Evolutionary conservation across 139 green algal species (phyloP).

Genomic region (Chloropicon primus): DNA sequence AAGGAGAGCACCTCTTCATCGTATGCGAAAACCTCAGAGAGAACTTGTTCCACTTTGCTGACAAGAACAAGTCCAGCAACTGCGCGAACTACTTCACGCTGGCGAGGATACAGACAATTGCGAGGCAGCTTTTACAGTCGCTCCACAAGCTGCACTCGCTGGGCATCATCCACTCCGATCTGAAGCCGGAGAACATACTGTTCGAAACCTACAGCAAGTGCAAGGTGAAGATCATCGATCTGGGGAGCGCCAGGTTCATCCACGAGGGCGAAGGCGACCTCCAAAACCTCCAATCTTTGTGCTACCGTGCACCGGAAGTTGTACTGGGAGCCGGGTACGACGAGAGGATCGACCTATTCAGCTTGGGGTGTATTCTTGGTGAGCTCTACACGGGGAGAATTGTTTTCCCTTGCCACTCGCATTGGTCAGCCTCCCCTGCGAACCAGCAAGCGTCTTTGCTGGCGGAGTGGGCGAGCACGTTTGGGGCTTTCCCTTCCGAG

Average conservation of each 20-base stretch:
- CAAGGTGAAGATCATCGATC: not conserved
- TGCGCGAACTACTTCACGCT: not conserved
- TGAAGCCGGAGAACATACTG: not conserved
- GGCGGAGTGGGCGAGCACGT: not conserved
- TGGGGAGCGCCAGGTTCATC: not conserved
- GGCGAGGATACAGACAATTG: not conserved
- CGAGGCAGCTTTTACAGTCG: not conserved
- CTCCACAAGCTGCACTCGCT: not conserved
- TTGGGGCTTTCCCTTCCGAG: not conserved
- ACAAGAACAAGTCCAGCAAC: not conserved
- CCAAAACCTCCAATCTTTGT: not conserved
- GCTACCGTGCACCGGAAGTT: not conserved
- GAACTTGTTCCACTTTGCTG: not conserved
- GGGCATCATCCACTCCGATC: not conserved
- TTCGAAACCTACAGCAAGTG: slow-evolving; percentile 35
- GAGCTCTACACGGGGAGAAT: not conserved
- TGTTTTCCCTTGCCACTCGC: not conserved
- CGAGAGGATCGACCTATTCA: not conserved
- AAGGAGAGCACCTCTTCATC: not conserved
- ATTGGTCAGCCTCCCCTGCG: not conserved
- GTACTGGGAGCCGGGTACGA: not conserved
- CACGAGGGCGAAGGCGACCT: not conserved
- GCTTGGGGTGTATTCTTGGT: not conserved
- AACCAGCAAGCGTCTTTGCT: not conserved
- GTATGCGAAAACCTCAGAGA: not conserved